Conservation (phyloP, 139 green algal genomes). For the Coccomyxa sp. region DNA sequence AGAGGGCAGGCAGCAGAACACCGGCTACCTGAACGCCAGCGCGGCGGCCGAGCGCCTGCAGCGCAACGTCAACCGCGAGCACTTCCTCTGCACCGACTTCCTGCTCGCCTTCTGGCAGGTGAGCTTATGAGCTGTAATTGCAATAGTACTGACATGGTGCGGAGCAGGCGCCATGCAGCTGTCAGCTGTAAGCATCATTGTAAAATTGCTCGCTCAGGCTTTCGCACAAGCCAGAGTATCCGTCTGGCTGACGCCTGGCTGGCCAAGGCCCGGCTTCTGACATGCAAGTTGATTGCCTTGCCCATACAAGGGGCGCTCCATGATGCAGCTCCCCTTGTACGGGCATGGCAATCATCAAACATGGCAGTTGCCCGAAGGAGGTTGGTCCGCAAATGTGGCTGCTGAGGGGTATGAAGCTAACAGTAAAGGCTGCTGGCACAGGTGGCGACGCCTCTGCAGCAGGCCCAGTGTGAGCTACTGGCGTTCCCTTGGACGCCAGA, state of each 20-base stretch:
- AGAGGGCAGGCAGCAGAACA: conserved; percentile 2
- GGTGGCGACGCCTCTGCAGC: conserved; percentile 5
- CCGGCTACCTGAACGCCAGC: background rate
- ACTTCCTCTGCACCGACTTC: conserved; percentile 6
- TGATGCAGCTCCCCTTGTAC: too few species aligned
- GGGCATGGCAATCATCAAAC: background rate
- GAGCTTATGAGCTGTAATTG: background rate
- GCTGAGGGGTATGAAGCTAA: too few species aligned
- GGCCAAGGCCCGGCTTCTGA: too few species aligned
- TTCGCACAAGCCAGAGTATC: background rate
- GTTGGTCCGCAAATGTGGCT: too few species aligned
- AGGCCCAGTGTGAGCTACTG: conserved; percentile 1
- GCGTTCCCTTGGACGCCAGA: conserved; percentile 4
- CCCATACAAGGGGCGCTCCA: background rate
- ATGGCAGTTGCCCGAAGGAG: too few species aligned
- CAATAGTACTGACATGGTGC: background rate
- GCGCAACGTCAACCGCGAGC: conserved; percentile 1
- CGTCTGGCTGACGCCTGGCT: too few species aligned
- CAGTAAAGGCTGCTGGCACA: too few species aligned
- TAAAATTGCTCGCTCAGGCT: too few species aligned
- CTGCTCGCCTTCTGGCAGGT: conserved; percentile 8
- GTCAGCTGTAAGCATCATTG: background rate
- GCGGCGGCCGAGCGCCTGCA: conserved; percentile 1
- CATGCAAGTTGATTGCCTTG: background rate
- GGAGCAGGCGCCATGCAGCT: background rate